Base-by-base conservation (phyloP, 495 filamentous ascomycete genomes). In the Thozetella sp. region DNA sequence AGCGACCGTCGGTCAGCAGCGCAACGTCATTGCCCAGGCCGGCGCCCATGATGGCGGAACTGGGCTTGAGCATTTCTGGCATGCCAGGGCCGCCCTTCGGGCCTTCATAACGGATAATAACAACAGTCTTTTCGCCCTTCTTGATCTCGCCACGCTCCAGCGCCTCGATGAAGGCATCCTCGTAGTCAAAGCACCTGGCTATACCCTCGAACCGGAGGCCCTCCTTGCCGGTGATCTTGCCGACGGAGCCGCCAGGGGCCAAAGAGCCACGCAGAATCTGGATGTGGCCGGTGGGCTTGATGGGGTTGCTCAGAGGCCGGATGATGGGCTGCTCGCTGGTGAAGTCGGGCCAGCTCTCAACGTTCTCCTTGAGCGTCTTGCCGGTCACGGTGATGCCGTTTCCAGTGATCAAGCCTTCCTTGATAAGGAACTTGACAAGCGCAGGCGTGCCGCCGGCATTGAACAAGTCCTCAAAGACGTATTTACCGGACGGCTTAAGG, bases 191-290 rank as follows among this genome's bases (percentile, higher is more conserved):
- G 65, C 91, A 91, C 61, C 88, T 89, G 30, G 95, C 95, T 64
- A 86, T 93, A 56, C 95, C 95, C 19, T 82, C 89, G 78, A 99
- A 99, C 10, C 79, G 73, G n/a, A 89, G 83, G 22, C 95, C 95
- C 73, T 99, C 95, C 77, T 99, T 99, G 60, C 95, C 95, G 10
- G 95, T 99, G 75, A 99, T 99, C 81, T 99, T 99, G 61, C 94
- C 95, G 15, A 99, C 95, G 62, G 86, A 90, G 54, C 95, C 95
- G 59, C 90, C 95, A 1, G 95, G 95, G 1, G 95, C 92, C 25
- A 99, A 84, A 4, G 88, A 89, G 30, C 95, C 95, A 54, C 93
- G 90, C 20, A 99, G 86, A 72, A 99, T 99, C 78, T 97, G 93
- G 70, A 99, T 96, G 76, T 98, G 95, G 53, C 95, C 95, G 2